phyloP scores from a whole-genome alignment of 805 yeast species.

The Wickerhamomyces subpelliculosus region DNA sequence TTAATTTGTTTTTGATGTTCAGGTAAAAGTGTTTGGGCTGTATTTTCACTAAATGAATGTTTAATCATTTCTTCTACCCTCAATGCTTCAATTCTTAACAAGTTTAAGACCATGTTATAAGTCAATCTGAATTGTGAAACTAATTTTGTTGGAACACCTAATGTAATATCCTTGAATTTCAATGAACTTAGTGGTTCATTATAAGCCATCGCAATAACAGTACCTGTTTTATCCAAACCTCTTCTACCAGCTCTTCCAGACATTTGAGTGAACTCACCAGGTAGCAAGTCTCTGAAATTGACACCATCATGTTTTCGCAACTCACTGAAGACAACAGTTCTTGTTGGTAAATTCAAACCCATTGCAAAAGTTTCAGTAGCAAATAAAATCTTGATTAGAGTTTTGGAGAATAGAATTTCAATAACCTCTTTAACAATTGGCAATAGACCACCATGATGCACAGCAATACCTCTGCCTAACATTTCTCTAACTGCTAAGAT shows the following conservation, averaged over 20 bases:
- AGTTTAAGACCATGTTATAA: slow-evolving; percentile 88
- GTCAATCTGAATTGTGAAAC: slow-evolving; percentile 91
- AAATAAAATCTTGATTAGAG: slow-evolving; percentile 82
- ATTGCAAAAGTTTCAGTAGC: slow-evolving; percentile 99
- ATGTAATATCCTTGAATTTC: slow-evolving; percentile 69
- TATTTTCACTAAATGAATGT: slow-evolving; percentile 88
- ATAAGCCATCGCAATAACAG: slow-evolving; percentile 88
- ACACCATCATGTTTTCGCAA: slow-evolving; percentile 88
- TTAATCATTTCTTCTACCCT: slow-evolving; percentile 98
- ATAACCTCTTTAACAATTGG: slow-evolving; percentile 93
- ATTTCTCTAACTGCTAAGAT: slow-evolving; percentile 76
- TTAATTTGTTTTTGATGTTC: slow-evolving; percentile 70
- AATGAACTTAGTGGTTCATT: slow-evolving; percentile 50
- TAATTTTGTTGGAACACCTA: slow-evolving; percentile 87
- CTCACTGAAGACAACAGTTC: slow-evolving; percentile 89
- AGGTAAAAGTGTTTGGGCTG: slow-evolving; percentile 78
- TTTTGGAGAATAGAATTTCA: slow-evolving; percentile 83
- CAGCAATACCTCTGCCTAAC: slow-evolving; percentile 87
- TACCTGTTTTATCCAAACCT: slow-evolving; percentile 89
- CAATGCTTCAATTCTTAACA: slow-evolving; percentile 87
- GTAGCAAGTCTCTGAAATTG: slow-evolving; percentile 69
- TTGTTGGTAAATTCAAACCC: slow-evolving; percentile 95
- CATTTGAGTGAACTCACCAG: slow-evolving; percentile 99
- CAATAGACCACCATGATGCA: slow-evolving; percentile 89
- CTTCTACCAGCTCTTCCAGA: slow-evolving; percentile 98